Evolutionary conservation across 225 moss, liverwort and hornwort species (phyloP).

Genomic region (Anthoceros angustus): DNA sequence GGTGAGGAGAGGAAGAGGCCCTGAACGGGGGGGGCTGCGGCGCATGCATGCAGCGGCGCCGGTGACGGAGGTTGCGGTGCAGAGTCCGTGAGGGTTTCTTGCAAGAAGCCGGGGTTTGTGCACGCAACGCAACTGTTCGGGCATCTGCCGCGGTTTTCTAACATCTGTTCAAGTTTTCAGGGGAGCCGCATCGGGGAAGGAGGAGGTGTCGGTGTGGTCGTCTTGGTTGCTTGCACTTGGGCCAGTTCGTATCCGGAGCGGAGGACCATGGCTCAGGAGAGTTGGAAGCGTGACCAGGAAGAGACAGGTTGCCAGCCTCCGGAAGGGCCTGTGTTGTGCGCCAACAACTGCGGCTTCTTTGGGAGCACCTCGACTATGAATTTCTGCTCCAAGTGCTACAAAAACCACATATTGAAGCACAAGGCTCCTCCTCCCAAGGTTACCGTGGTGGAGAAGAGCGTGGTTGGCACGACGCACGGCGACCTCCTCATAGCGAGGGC

Average conservation of each 20-base stretch:
- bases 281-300: constrained; percentile 80
- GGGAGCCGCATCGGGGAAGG: no score
- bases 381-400: constrained; percentile 82
- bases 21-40: no score
- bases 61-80: not conserved
- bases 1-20: no score
- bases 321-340: constrained; percentile 73
- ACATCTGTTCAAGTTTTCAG: no score
- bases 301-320: constrained; percentile 80
- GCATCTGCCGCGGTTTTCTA: no score
- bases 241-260: not conserved
- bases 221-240: not conserved
- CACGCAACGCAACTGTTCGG: no score
- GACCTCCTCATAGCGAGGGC: constrained; percentile 17
- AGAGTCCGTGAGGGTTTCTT: no score
- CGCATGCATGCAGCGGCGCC: not conserved
- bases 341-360: constrained; percentile 86
- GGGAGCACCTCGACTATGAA: constrained; percentile 57
- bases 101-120: no score
- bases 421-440: constrained; percentile 30
- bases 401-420: constrained; percentile 49
- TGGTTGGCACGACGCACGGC: constrained; percentile 12
- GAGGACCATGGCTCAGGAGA: constrained; percentile 61
- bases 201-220: not conserved
- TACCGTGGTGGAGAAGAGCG: constrained; percentile 16